Base-by-base conservation (phyloP, 371 early-diverging fungal species). In the Mucor sp. region DNA sequence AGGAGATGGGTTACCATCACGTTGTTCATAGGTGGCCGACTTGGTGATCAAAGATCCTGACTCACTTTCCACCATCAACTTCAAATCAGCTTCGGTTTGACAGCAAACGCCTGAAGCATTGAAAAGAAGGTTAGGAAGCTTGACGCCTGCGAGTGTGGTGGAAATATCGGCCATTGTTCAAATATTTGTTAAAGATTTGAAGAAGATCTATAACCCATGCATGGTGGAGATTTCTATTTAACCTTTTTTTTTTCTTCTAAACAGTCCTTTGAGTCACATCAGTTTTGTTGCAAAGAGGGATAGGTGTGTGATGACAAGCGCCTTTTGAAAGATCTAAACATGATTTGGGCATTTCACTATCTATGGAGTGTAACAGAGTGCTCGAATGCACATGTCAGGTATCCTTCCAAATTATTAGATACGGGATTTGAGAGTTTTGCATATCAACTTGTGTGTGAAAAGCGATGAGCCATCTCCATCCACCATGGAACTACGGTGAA, bases 61-160 rank as follows among this genome's bases (percentile, higher is more conserved):
- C 25, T 74, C 77, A 55, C 81, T 80, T 30, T 78, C 74, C 58
- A 79, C 19, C 58, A 83, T 68, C 25, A 73, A 68, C 47, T 74
- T 63, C 60, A 83, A 72, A 41, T 83, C 83, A 17, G 69, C 69
- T 47, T 74, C 75, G 12, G 77, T 74, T 64, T 79, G 79, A 41
- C 83, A 83, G 39, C 76, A 77, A 4, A 83, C 83, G 35, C 83
- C 83, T 11, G 83, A 83, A 43, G 83, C 83, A 63, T 83, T 83
- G 66, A 80, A 80, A 30, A 83, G 72, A 57, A 83, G 67, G 67
- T 83, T 83, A 58, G 83, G 81, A 30, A 83, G 65, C 4, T 56
- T 19, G n/a, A 80, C 75, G 23, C 83, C 83, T 53, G 83, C 83
- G 70, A 83, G 71, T 56, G 61, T 67, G 28, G 81, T 80, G 12